Evolutionary conservation across 1,284 basidiomycete species (phyloP), one percentile per base, ranked within the genome.

Genomic region (Ustilago bromivora): DNA sequence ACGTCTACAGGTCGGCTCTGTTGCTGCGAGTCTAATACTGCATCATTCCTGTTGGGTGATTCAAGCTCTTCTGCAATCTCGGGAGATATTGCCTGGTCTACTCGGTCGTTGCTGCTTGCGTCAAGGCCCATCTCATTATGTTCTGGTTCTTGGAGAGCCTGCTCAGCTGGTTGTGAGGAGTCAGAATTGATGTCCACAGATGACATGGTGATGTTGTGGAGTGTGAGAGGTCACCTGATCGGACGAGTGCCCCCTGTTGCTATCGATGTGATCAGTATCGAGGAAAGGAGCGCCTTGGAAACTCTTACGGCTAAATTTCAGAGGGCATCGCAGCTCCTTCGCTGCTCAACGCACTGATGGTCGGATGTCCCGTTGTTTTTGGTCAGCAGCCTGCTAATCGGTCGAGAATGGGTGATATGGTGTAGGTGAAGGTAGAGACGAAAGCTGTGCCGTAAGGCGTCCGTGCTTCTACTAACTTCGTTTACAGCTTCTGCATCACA

Each of bases 401-500:
- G 19, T 52, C 11, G 10, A 17, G 28, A 28, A 7, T 51, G 19
- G 47, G 19, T 51, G 40, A 11, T 46, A 15, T 41, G 15, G 6
- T 49, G 28, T 41, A 32, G 15, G 13, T 53, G 31, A 53, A 35
- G n/a, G 15, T 2, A 15, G 31, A 19, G 35, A 4, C 23, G 54
- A 28, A 23, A n/a, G 35, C 7, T 2, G 54, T 31, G 36, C 11
- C 15, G 36, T 12, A 28, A 53, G 49, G 49, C 28, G 17, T 47
- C 46, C 19, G 13, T 47, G 46, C 19, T 31, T 46, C 41, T 23
- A 13, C 4, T 15, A 12, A 17, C 34, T 9, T n/a, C 3, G 23
- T 31, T 43, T 34, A 46, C 23, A 28, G 23, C 40, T 43, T 43
- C 56, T 46, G 41, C 56, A 13, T 57, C 40, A 57, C 55, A 31